These are phyloP conservation scores for Berberis thunbergii DNA, from an alignment of 164 flowering plant genomes.

Conservation along the genomic window DNA sequence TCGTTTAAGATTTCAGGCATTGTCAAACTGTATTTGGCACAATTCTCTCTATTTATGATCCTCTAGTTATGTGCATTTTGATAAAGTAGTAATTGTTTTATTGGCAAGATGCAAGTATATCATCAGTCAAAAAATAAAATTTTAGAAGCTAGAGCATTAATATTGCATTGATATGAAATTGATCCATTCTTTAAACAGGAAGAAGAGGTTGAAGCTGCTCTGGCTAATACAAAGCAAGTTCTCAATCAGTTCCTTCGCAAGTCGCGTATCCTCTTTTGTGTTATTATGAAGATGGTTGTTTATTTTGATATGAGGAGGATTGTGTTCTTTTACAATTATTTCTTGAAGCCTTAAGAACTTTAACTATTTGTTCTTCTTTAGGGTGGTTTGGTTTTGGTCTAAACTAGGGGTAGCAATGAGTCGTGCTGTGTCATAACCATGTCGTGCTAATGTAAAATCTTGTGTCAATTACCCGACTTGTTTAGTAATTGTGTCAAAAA, in stretches of 20 bases:
- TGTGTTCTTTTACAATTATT: neutral
- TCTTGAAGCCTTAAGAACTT: slow-evolving; percentile 4
- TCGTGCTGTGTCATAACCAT: no score
- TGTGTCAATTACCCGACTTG: no score
- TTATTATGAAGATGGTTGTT: neutral
- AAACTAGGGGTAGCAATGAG: neutral
- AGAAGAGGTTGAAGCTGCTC: slow-evolving; percentile 80
- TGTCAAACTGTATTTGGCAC: no score
- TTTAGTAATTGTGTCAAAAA: no score
- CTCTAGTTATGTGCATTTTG: no score
- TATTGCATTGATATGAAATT: neutral
- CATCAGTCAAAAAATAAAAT: neutral
- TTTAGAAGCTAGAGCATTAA: neutral
- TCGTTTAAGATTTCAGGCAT: no score
- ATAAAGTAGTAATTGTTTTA: no score
- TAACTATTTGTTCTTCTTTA: neutral
- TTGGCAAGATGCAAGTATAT: no score
- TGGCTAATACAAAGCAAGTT: slow-evolving; percentile 88
- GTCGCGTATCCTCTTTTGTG: slow-evolving; percentile 67
- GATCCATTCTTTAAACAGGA: slow-evolving; percentile 32
- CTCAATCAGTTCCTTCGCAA: slow-evolving; percentile 83
- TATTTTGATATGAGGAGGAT: neutral
- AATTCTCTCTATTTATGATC: no score
- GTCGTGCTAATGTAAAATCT: no score
- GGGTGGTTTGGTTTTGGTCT: neutral